Percentiles rank a stretch among this genome's conserved stretches.
Evolutionary conservation across 495 filamentous ascomycete genomes (phyloP).

Genomic region (Saxispiralis lemnorum): DNA sequence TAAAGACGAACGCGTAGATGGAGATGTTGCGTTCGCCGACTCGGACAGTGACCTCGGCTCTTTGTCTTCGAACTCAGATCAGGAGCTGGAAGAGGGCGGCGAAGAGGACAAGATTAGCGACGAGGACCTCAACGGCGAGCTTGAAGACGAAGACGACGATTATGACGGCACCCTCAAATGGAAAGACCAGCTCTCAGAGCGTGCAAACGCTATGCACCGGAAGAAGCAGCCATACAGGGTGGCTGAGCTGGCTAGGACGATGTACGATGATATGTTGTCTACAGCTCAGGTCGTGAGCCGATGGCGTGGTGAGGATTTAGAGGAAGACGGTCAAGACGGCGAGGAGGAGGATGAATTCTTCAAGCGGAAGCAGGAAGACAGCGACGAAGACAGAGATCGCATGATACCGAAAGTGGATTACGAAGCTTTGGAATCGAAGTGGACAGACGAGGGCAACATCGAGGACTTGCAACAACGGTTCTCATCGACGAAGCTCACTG

Average conservation of each 20-base stretch:
- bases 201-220: slow-evolving; percentile 52
- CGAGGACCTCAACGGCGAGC: slow-evolving; percentile 41
- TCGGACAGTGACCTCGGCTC: slow-evolving; percentile 92
- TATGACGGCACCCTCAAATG: slow-evolving; percentile 53
- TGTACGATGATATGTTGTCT: slow-evolving; percentile 71
- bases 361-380: slow-evolving; percentile 55
- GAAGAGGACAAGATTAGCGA: slow-evolving; percentile 37
- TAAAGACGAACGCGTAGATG: slow-evolving; percentile 35
- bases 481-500: slow-evolving; percentile 37
- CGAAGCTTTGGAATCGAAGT: slow-evolving; percentile 62
- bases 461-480: slow-evolving; percentile 60
- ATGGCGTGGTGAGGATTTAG: slow-evolving; percentile 55
- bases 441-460: slow-evolving; percentile 60
- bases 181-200: slow-evolving; percentile 73
- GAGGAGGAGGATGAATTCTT: slow-evolving; percentile 60
- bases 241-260: slow-evolving; percentile 59
- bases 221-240: slow-evolving; percentile 52
- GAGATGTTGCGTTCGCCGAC: slow-evolving; percentile 73
- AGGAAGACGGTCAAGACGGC: slow-evolving; percentile 28
- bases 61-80: slow-evolving; percentile 50
- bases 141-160: slow-evolving; percentile 35
- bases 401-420: slow-evolving; percentile 65
- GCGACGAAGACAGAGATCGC: slow-evolving; percentile 55
- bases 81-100: slow-evolving; percentile 41
- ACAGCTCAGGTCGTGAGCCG: slow-evolving; percentile 54